Conservation (phyloP, 2,329 filamentous ascomycete species). For the Diaporthe sp. region DNA sequence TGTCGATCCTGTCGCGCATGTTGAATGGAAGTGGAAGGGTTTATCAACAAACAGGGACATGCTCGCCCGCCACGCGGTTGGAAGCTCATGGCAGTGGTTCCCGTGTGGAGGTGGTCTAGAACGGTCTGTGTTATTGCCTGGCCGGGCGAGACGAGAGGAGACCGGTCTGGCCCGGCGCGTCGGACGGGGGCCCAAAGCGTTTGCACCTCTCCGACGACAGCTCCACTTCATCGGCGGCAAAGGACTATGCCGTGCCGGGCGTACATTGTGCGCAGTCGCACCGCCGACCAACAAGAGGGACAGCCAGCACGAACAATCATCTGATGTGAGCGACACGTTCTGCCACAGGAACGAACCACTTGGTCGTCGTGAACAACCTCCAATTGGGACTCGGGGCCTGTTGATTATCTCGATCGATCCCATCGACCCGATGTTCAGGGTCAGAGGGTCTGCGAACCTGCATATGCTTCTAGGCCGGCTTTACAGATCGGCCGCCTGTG, state of each 20-base stretch:
- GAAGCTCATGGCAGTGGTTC: not conserved
- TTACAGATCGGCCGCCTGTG: not conserved
- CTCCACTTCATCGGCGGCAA: not conserved
- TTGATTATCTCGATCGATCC: constrained; percentile 26
- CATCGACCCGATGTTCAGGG: constrained; percentile 15
- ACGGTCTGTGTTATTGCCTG: not conserved
- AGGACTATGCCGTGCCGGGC: not conserved
- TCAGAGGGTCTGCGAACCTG: not conserved
- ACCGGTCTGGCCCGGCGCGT: constrained; percentile 6
- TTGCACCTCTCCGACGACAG: not conserved
- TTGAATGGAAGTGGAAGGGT: not conserved
- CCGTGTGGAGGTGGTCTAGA: constrained; percentile 11
- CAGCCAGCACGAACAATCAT: too few relatives aligned
- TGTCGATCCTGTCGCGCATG: not conserved
- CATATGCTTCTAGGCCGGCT: not conserved
- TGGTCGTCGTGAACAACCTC: not conserved
- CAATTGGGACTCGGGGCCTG: not conserved
- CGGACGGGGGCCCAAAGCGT: not conserved
- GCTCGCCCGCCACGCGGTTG: constrained; percentile 13
- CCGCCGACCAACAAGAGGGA: not conserved
- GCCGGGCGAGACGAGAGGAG: not conserved
- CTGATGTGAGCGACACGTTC: not conserved
- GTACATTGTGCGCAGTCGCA: not conserved
- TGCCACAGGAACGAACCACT: not conserved
- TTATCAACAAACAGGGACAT: not conserved